phyloP scores from a whole-genome alignment of 2,329 filamentous ascomycete genomes.

The Huntiella abstrusa region DNA sequence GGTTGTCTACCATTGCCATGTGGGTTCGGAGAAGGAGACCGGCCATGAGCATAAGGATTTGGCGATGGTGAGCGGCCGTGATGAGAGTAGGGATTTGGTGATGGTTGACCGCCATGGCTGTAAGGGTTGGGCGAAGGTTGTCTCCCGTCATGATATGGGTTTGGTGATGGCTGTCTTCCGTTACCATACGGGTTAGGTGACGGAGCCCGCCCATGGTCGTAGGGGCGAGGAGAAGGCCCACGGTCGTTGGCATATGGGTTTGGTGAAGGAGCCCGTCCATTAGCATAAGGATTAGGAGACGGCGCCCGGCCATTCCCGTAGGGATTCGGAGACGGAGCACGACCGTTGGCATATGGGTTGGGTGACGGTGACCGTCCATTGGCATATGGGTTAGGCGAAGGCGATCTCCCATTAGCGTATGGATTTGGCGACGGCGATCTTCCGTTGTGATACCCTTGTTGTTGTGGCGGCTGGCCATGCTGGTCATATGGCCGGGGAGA shows the following conservation, averaged over 20 bases:
- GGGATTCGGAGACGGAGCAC: too few species aligned
- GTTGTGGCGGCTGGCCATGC: neutral
- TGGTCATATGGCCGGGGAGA: neutral
- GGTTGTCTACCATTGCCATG: constrained; percentile 1
- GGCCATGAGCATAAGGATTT: neutral
- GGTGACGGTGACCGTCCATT: neutral
- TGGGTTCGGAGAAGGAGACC: neutral
- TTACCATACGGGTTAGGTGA: constrained; percentile 1
- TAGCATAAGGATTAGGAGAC: too few species aligned
- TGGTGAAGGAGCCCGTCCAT: constrained; percentile 4
- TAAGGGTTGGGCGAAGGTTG: constrained; percentile 2
- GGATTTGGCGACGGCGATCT: constrained; percentile 4
- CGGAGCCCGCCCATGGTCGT: neutral
- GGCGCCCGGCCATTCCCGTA: too few species aligned
- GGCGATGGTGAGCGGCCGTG: constrained; percentile 2
- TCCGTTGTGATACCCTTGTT: neutral
- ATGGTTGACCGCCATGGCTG: neutral
- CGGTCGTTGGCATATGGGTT: neutral
- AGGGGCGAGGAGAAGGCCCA: neutral
- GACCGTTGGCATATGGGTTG: neutral
- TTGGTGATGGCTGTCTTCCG: constrained; percentile 2
- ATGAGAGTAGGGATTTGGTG: constrained; percentile 5
- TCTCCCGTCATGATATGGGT: neutral
- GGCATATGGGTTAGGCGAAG: neutral
- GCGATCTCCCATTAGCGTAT: neutral